Evolutionary conservation across 2,329 filamentous ascomycete genomes (phyloP).

Genomic region (Alternaria longipes): DNA sequence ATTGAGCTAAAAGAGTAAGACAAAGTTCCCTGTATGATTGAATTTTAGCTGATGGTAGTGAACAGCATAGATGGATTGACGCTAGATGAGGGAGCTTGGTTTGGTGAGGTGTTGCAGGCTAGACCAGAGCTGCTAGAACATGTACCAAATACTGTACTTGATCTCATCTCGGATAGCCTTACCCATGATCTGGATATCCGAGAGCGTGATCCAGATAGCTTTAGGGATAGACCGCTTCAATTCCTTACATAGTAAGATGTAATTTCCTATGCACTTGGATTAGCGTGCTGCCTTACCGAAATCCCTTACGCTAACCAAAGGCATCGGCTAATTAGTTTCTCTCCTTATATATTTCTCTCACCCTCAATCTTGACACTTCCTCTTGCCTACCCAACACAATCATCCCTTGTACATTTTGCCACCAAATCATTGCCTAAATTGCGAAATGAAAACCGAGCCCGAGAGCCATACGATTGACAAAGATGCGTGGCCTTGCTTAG

Average conservation of each 20-base stretch:
- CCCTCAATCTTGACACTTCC: not conserved
- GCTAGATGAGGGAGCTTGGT: conserved; percentile 9
- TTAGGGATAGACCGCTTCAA: conserved; percentile 10
- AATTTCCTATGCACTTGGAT: not conserved
- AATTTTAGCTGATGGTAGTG: not conserved
- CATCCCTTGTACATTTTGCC: too few species aligned
- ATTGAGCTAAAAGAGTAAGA: conserved; percentile 22
- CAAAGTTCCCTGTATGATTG: not conserved
- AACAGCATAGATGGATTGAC: conserved; percentile 19
- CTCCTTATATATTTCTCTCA: not conserved
- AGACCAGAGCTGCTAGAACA: conserved; percentile 12
- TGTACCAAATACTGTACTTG: conserved; percentile 3
- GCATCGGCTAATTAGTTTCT: not conserved
- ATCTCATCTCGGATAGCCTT: conserved; percentile 12
- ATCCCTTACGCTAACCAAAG: not conserved
- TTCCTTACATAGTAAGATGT: conserved; percentile 14
- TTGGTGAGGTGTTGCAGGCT: conserved; percentile 16
- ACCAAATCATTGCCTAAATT: not conserved
- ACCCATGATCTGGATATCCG: conserved; percentile 9
- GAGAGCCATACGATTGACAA: not conserved
- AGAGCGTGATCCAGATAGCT: conserved; percentile 11
- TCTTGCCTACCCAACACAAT: too few species aligned
- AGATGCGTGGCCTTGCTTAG: conserved; percentile 14
- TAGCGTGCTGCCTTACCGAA: not conserved
- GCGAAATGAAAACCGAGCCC: conserved; percentile 11